Evolutionary conservation across 2,329 filamentous ascomycete genomes (phyloP).

Genomic region (Xylariaceae sp.): DNA sequence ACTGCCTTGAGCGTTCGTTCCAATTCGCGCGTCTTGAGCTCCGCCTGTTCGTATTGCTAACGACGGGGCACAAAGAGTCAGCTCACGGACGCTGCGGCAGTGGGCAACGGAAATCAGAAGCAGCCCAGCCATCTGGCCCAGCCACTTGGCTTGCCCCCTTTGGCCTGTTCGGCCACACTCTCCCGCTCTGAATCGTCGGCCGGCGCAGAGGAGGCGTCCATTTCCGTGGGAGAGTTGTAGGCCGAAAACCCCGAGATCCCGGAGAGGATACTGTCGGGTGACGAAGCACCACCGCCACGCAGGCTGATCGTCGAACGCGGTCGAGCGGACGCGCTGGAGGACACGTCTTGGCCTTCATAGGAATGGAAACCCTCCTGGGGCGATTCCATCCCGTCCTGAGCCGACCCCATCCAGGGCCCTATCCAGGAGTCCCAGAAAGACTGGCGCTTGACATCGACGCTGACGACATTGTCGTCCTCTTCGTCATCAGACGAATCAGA

Average conservation of each 20-base stretch:
- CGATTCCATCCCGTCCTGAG: slow-evolving; percentile 2
- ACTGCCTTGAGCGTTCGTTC: slow-evolving; percentile 47
- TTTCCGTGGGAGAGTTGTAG: slow-evolving; percentile 4
- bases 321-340: slow-evolving; percentile 8
- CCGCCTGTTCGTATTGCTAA: slow-evolving; percentile 52
- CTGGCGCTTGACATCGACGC: slow-evolving; percentile 15
- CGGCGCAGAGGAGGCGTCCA: slow-evolving; percentile 1
- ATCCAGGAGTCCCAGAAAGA: slow-evolving; percentile 16
- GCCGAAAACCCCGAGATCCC: slow-evolving; percentile 2
- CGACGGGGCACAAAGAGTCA: slow-evolving; percentile 14
- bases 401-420: slow-evolving; percentile 6
- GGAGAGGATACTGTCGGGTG: background rate
- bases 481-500: slow-evolving; percentile 7
- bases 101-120: slow-evolving; percentile 2
- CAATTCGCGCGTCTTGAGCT: slow-evolving; percentile 48
- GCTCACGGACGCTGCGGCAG: slow-evolving; percentile 3
- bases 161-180: background rate
- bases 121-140: slow-evolving; percentile 7
- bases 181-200: slow-evolving; percentile 1
- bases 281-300: slow-evolving; percentile 2
- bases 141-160: slow-evolving; percentile 8
- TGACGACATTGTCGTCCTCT: slow-evolving; percentile 11
- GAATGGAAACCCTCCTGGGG: slow-evolving; percentile 12
- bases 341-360: slow-evolving; percentile 25
- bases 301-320: slow-evolving; percentile 5